phyloP scores from a whole-genome alignment of 192 early-diverging fungal species.

The Umbelopsis vinacea region DNA sequence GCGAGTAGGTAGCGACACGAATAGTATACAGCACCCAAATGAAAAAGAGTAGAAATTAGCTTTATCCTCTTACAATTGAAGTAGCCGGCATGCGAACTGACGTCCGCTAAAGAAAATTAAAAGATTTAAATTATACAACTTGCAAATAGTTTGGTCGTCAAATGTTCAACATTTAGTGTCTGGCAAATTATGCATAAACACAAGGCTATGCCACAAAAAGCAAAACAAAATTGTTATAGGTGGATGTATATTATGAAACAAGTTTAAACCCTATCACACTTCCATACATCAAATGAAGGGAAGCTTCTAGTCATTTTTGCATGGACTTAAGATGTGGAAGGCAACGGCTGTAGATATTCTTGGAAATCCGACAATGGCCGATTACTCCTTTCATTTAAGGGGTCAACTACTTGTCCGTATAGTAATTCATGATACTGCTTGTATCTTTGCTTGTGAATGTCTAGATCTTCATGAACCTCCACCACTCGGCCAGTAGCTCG shows the following conservation, averaged over 20 bases:
- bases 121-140: neutral
- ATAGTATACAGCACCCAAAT: no score
- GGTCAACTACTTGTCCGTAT: neutral
- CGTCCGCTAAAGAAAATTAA: neutral
- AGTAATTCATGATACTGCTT: neutral
- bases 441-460: slow-evolving; percentile 2
- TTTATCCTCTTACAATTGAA: no score
- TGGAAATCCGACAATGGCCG: neutral
- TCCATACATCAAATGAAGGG: neutral
- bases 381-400: neutral
- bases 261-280: neutral
- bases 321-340: neutral
- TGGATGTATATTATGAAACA: slow-evolving; percentile 1
- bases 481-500: neutral
- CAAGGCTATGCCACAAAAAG: neutral
- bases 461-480: slow-evolving; percentile 15
- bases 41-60: no score
- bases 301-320: neutral
- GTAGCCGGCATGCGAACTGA: neutral
- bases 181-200: neutral
- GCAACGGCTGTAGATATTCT: slow-evolving; percentile 2
- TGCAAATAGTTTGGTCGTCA: neutral
- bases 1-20: neutral
- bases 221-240: neutral
- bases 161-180: neutral